These are phyloP conservation scores for Arthrobotrys entomopaga DNA, from an alignment of 2,329 filamentous ascomycete genomes.

Conservation along the genomic window DNA sequence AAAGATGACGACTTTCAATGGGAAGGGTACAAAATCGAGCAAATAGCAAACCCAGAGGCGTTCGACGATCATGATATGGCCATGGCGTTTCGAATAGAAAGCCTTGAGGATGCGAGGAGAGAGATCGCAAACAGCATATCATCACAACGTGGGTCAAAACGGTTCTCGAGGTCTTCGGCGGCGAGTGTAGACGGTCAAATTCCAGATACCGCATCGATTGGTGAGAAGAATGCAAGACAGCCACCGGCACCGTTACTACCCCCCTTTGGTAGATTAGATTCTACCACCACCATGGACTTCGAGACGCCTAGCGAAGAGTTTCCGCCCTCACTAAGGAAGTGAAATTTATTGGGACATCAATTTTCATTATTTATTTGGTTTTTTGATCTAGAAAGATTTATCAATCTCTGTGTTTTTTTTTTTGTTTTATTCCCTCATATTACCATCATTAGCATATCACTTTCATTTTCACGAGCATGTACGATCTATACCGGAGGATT, in stretches of 20 bases:
- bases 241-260: constrained; percentile 28
- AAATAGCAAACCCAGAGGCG: constrained; percentile 29
- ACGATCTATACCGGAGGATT: constrained; percentile 35
- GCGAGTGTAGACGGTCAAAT: constrained; percentile 27
- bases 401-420: constrained; percentile 15
- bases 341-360: constrained; percentile 5
- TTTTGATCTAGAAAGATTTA: constrained; percentile 8
- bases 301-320: constrained; percentile 51
- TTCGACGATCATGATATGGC: constrained; percentile 23
- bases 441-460: constrained; percentile 1
- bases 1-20: constrained; percentile 47
- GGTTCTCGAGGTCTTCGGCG: constrained; percentile 36
- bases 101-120: constrained; percentile 39
- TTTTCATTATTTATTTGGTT: constrained; percentile 14
- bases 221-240: constrained; percentile 19
- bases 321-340: constrained; percentile 37
- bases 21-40: constrained; percentile 49
- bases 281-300: constrained; percentile 32
- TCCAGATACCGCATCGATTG: constrained; percentile 40
- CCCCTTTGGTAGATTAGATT: constrained; percentile 41
- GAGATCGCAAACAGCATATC: constrained; percentile 53
- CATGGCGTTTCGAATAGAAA: constrained; percentile 43
- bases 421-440: not conserved
- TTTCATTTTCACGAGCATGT: constrained; percentile 35
- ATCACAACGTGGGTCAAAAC: constrained; percentile 34